Conservation (phyloP, 2,329 filamentous ascomycete genomes). For the Phaeomoniella chlamydospora region DNA sequence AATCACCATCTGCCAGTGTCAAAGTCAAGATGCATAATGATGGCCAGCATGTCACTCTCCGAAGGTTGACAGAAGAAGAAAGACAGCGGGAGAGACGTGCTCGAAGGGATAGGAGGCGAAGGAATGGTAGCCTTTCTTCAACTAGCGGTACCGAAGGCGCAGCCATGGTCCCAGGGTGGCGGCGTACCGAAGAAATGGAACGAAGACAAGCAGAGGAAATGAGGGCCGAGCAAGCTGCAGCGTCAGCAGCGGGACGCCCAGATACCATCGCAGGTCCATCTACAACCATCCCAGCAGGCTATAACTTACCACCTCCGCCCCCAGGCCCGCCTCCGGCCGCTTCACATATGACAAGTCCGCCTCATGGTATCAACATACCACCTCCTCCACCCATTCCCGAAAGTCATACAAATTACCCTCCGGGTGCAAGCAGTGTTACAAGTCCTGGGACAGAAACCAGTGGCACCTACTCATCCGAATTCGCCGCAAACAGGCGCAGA, state of each 20-base stretch:
- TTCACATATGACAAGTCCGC: constrained; percentile 2
- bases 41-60: constrained; percentile 47
- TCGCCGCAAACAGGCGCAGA: constrained; percentile 37
- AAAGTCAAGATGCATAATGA: constrained; percentile 53
- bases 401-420: constrained; percentile 24
- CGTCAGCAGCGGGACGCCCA: constrained; percentile 9
- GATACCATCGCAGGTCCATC: constrained; percentile 12
- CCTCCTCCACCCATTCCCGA: constrained; percentile 19
- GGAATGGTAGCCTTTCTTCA: constrained; percentile 17
- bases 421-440: constrained; percentile 23
- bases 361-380: constrained; percentile 6
- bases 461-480: constrained; percentile 21
- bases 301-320: constrained; percentile 11
- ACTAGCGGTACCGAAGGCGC: constrained; percentile 3
- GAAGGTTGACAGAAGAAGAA: constrained; percentile 47
- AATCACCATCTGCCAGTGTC: constrained; percentile 47
- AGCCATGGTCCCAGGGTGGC: constrained; percentile 26
- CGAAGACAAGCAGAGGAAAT: constrained; percentile 30
- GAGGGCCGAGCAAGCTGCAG: constrained; percentile 19
- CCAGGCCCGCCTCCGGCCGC: constrained; percentile 4
- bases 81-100: constrained; percentile 44
- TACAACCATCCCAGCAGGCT: constrained; percentile 12
- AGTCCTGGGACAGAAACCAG: constrained; percentile 33
- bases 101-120: constrained; percentile 21
- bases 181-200: constrained; percentile 33